A percentile compares a stretch with the other conserved stretches of the same genome.
Conservation (phyloP, 2,329 filamentous ascomycete species). For the Macrophomina tecta region DNA sequence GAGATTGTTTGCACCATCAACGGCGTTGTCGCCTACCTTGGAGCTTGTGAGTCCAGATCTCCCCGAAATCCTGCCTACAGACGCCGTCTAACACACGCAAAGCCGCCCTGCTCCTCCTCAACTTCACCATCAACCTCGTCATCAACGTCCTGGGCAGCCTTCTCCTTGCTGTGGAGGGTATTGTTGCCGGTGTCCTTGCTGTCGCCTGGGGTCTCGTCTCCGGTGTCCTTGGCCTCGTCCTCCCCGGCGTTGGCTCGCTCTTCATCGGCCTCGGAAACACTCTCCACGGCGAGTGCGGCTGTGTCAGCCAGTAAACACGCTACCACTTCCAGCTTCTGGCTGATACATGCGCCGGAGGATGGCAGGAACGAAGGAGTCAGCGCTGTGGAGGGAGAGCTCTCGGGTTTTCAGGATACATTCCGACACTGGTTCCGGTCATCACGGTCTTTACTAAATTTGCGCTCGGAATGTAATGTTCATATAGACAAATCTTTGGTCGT, state of each 20-base stretch:
- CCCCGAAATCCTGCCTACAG: background rate
- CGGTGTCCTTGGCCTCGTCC: background rate
- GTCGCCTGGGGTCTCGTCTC: constrained; percentile 1
- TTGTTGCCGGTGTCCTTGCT: constrained; percentile 17
- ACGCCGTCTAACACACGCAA: background rate
- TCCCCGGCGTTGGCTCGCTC: constrained; percentile 4
- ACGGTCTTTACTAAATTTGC: background rate
- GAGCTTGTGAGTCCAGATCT: constrained; percentile 20
- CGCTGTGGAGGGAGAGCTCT: too few relatives aligned
- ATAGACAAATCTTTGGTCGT: too few relatives aligned
- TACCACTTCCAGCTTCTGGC: too few relatives aligned
- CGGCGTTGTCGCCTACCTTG: constrained; percentile 51
- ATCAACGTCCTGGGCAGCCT: constrained; percentile 25
- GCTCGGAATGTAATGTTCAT: too few relatives aligned
- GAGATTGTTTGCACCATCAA: constrained; percentile 51
- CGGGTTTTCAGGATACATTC: too few relatives aligned
- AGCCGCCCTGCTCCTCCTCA: constrained; percentile 18
- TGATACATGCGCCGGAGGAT: too few relatives aligned
- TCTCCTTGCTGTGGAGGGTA: constrained; percentile 11
- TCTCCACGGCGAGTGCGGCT: constrained; percentile 13
- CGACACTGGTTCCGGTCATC: background rate
- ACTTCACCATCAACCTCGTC: constrained; percentile 23
- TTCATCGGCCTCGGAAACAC: constrained; percentile 6
- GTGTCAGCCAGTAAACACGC: background rate
- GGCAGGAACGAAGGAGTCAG: background rate